Percentiles rank a stretch among this genome's conserved stretches.
These are phyloP conservation scores for Postia placenta DNA, from an alignment of 768 basidiomycete species.

Conservation along the genomic window DNA sequence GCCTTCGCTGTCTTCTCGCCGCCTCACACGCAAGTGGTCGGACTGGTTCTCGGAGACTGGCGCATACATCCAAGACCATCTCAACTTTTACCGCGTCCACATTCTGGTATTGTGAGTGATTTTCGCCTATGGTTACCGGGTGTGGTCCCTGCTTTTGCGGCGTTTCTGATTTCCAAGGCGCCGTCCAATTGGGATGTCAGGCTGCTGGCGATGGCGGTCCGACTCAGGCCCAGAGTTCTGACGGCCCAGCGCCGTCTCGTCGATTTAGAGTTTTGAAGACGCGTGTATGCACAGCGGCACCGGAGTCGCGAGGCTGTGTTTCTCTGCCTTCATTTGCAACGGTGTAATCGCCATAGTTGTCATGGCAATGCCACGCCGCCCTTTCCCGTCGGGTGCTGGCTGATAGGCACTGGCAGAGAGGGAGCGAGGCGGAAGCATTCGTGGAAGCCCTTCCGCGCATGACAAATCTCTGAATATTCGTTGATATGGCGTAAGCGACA, in stretches of 20 bases:
- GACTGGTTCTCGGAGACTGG: not conserved
- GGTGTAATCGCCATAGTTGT: too few relatives aligned
- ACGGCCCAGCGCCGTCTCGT: not conserved
- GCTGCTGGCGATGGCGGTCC: too few relatives aligned
- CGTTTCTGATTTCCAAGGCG: not conserved
- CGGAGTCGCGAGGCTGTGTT: too few relatives aligned
- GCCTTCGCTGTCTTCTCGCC: constrained; percentile 4
- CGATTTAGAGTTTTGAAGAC: not conserved
- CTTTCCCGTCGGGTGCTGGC: too few relatives aligned
- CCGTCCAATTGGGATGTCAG: not conserved
- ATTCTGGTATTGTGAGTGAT: constrained; percentile 36
- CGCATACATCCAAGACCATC: constrained; percentile 19
- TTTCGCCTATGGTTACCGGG: not conserved
- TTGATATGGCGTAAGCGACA: too few relatives aligned
- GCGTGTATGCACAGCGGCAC: too few relatives aligned
- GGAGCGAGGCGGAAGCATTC: too few relatives aligned
- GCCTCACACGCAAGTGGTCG: not conserved
- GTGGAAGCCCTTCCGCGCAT: too few relatives aligned
- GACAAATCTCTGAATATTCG: too few relatives aligned
- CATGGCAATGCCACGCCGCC: too few relatives aligned
- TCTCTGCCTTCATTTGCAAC: too few relatives aligned
- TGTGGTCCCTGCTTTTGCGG: not conserved
- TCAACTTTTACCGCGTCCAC: constrained; percentile 47
- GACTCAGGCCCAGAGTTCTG: not conserved
- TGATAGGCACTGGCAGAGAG: too few relatives aligned